Evolutionary conservation across 2,329 filamentous ascomycete species (phyloP).

Genomic region (Volutella citrinella): DNA sequence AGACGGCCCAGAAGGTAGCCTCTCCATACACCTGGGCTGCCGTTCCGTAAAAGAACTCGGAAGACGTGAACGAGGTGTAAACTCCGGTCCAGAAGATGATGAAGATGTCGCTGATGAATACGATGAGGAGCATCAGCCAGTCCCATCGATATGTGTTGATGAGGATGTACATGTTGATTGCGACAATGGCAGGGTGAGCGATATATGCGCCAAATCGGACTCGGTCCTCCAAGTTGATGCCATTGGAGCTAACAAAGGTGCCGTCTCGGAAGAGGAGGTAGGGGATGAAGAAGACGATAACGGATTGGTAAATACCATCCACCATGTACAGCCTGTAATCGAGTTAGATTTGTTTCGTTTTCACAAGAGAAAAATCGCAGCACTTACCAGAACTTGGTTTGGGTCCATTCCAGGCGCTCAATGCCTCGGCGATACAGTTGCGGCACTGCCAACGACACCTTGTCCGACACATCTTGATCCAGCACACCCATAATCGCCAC

Average conservation of each 20-base stretch:
- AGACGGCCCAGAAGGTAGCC: conserved; percentile 82
- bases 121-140: conserved; percentile 86
- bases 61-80: conserved; percentile 57
- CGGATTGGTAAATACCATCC: conserved; percentile 91
- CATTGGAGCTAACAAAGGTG: conserved; percentile 67
- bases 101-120: conserved; percentile 76
- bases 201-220: conserved; percentile 84
- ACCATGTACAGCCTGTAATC: conserved; percentile 80
- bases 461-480: conserved; percentile 94
- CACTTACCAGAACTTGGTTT: conserved; percentile 89
- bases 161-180: conserved; percentile 91
- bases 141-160: conserved; percentile 98
- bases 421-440: conserved; percentile 95
- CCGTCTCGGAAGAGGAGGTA: conserved; percentile 74
- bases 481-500: conserved; percentile 95
- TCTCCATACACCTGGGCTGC: conserved; percentile 76
- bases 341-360: conserved; percentile 9
- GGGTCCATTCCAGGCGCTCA: conserved; percentile 94
- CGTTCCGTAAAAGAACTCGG: conserved; percentile 67
- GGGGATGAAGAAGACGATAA: conserved; percentile 90
- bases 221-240: conserved; percentile 74
- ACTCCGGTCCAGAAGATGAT: conserved; percentile 96
- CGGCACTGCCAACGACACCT: conserved; percentile 88
- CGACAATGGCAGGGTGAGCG: conserved; percentile 76
- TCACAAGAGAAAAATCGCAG: background rate